These are phyloP conservation scores for Gardenia jasminoides DNA, from an alignment of 257 asterid genomes.

Conservation along the genomic window DNA sequence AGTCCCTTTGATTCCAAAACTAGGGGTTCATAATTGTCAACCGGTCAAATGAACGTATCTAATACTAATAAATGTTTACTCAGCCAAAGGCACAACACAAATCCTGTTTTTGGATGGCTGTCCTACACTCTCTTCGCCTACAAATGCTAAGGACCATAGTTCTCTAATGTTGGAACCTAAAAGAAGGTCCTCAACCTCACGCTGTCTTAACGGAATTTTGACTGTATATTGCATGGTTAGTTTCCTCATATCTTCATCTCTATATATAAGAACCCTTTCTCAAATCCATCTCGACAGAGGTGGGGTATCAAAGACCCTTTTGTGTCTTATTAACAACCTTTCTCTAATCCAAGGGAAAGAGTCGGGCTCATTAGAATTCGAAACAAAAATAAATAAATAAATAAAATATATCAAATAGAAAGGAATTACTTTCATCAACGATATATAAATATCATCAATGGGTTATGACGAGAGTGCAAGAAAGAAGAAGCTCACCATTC, in stretches of 20 bases:
- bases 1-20: background rate
- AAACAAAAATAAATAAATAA: too few species aligned
- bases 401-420: background rate
- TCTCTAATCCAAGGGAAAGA: conserved; percentile 7
- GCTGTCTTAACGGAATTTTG: background rate
- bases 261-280: background rate
- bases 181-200: background rate
- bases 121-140: background rate
- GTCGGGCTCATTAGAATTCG: background rate
- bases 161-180: background rate
- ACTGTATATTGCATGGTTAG: background rate
- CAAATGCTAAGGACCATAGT: background rate
- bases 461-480: conserved; percentile 18
- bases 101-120: background rate
- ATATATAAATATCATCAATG: background rate
- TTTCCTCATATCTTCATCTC: background rate
- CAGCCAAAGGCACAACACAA: background rate
- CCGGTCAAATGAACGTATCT: too few species aligned
- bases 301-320: background rate
- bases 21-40: too few species aligned
- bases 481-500: conserved; percentile 34
- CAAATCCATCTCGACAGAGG: background rate
- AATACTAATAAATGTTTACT: background rate
- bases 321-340: background rate
- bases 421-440: background rate